Conservation (phyloP, 441 rosid genomes). For the Flueggea neowawraea region DNA sequence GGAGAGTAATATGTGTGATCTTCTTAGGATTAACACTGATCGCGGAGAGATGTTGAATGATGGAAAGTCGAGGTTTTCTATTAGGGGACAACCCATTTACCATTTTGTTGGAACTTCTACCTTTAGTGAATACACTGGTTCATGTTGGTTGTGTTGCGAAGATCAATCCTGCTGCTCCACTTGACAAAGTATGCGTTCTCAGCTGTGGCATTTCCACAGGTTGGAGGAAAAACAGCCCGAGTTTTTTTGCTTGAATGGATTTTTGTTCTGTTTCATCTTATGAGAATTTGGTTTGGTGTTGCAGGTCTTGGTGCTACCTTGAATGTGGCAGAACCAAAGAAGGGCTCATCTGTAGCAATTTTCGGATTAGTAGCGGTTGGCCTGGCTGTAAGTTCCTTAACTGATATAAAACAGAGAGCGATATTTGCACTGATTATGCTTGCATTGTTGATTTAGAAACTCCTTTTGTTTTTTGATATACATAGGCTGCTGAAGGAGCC, state of each 20-base stretch:
- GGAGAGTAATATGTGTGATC: conserved; percentile 94
- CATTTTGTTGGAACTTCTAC: conserved; percentile 87
- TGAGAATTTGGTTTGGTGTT: no score
- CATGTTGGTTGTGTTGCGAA: conserved; percentile 76
- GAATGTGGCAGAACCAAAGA: conserved; percentile 79
- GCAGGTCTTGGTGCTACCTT: conserved; percentile 75
- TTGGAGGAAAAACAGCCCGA: no score
- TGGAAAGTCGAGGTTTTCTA: conserved; percentile 73
- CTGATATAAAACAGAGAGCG: no score
- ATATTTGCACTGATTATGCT: no score
- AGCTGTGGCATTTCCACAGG: conserved; percentile 88
- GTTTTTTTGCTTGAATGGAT: no score
- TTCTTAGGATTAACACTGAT: conserved; percentile 80
- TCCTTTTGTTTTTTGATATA: background rate
- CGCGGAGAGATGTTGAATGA: conserved; percentile 72
- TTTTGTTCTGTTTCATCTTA: no score
- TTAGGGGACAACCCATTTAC: conserved; percentile 70
- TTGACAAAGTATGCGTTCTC: no score
- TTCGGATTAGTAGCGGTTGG: conserved; percentile 96
- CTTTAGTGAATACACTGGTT: no score
- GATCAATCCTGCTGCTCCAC: conserved; percentile 81
- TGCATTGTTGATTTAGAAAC: no score
- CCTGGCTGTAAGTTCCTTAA: conserved; percentile 49
- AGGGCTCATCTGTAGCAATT: conserved; percentile 67
- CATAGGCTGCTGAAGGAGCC: no score